A percentile compares a stretch with the other conserved stretches of the same genome.
phyloP scores from a whole-genome alignment of 371 early-diverging fungal species.

The Lichtheimia ramosa region DNA sequence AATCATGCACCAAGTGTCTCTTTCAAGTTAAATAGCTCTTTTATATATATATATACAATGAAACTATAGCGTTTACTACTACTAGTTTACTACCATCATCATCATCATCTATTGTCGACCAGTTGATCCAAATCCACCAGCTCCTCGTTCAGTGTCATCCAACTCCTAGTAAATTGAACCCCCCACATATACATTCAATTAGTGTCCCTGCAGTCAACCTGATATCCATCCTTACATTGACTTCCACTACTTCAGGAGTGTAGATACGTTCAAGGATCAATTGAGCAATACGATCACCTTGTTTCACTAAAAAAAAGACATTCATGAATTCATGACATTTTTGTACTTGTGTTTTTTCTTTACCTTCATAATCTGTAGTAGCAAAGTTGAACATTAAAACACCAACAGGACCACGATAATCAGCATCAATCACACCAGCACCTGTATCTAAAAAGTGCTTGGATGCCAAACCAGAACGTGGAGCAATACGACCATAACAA shows the following conservation, averaged over 20 bases:
- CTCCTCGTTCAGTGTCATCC: constrained; percentile 83
- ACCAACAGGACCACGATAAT: constrained; percentile 85
- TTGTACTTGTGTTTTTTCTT: constrained; percentile 66
- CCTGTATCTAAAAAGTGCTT: constrained; percentile 93
- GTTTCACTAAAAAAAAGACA: constrained; percentile 49
- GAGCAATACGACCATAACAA: constrained; percentile 95
- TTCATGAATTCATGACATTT: constrained; percentile 51
- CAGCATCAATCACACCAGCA: constrained; percentile 97
- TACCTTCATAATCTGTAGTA: constrained; percentile 74
- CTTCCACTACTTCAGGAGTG: constrained; percentile 80
- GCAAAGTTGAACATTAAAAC: constrained; percentile 93
- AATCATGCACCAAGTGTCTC: background rate
- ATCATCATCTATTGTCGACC: constrained; percentile 55
- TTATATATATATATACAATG: background rate
- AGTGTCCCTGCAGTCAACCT: background rate
- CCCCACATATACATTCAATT: too few species aligned
- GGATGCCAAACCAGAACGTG: constrained; percentile 89
- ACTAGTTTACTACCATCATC: background rate
- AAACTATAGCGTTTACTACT: too few species aligned
- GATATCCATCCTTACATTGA: constrained; percentile 51
- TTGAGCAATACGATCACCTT: constrained; percentile 98
- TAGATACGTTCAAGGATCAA: constrained; percentile 86
- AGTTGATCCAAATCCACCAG: constrained; percentile 93
- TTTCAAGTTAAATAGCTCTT: background rate
- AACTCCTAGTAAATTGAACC: constrained; percentile 41